Base-by-base conservation (phyloP, 148 eudicot species). In the Selenicereus undatus region DNA sequence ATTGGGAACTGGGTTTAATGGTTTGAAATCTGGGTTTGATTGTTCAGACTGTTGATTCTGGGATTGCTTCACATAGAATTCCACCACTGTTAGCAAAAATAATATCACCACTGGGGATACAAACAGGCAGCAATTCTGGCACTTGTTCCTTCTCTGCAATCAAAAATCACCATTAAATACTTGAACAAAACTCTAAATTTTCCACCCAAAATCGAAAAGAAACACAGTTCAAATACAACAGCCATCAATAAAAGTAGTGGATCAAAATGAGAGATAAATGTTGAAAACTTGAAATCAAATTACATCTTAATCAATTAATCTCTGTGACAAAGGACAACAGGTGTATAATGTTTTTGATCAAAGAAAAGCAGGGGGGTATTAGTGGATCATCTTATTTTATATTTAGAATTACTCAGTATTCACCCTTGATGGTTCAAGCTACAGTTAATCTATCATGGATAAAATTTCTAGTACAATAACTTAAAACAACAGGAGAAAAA, bases 1-100 rank as follows among this genome's bases (percentile, higher is more conserved):
- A 75, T 81, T 80, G 29, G 82, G 90, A 83, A 91, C 76, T 51
- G 94, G 80, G 20, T 8, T 64, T n/a, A 9, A 2, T 64, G 27
- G 68, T 64, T 22, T n/a, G 2, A 11, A 64, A 64, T 64, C 26
- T 64, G 68, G 68, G 68, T 64, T 64, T 7, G 29, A 24, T 64
- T 60, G 22, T 7, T 60, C 7, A 7, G 65, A 4, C 24, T 20
- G n/a, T 60, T 60, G 65, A 39, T 39, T 64, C n/a, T 52, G 16
- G 26, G 22, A 8, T 20, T 58, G 24, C 36, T 78, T 65, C 21
- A 78, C 21, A 16, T 13, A 18, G 64, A 24, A 2, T 18, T 82
- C 54, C 13, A 82, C 8, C 68, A 74, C 43, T 35, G 68, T 21
- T 50, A 82, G 78, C 24, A 82, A 48, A 17, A 73, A 50, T 60